phyloP scores from a whole-genome alignment of 1,284 basidiomycete species.

The Tilletia caries region DNA sequence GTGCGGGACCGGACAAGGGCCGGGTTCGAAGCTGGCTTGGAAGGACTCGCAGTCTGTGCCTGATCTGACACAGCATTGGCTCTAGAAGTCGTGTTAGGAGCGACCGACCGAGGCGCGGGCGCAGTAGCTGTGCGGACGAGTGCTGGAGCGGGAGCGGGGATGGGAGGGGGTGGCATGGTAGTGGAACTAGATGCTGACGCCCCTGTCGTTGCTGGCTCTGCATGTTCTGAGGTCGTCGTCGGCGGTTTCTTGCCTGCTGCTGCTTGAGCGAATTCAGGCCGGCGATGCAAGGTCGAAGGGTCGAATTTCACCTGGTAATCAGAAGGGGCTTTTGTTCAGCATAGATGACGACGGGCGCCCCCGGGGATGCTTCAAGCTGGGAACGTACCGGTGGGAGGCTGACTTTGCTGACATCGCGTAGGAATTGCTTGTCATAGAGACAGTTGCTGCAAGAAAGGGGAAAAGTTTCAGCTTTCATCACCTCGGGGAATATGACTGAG shows the following conservation, averaged over 20 bases:
- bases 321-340: no score
- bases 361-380: no score
- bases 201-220: not conserved
- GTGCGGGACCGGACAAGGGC: no score
- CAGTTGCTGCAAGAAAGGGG: slow-evolving; percentile 63
- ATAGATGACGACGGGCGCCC: not conserved
- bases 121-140: no score
- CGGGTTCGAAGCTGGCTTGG: no score
- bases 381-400: slow-evolving; percentile 67
- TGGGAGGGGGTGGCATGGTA: not conserved
- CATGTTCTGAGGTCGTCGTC: not conserved
- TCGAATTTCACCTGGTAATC: slow-evolving; percentile 29
- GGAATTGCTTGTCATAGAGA: slow-evolving; percentile 86
- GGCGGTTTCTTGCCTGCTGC: not conserved
- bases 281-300: slow-evolving; percentile 31
- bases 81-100: no score
- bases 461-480: not conserved
- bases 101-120: no score
- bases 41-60: no score
- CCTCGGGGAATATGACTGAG: not conserved
- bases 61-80: no score
- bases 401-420: slow-evolving; percentile 78
- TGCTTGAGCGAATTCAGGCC: slow-evolving; percentile 21
- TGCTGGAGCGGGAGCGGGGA: no score
- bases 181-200: not conserved